Percentiles rank a stretch among this genome's conserved stretches.
Conservation (phyloP, 2,329 filamentous ascomycete genomes). For the Erysiphe pisi region DNA sequence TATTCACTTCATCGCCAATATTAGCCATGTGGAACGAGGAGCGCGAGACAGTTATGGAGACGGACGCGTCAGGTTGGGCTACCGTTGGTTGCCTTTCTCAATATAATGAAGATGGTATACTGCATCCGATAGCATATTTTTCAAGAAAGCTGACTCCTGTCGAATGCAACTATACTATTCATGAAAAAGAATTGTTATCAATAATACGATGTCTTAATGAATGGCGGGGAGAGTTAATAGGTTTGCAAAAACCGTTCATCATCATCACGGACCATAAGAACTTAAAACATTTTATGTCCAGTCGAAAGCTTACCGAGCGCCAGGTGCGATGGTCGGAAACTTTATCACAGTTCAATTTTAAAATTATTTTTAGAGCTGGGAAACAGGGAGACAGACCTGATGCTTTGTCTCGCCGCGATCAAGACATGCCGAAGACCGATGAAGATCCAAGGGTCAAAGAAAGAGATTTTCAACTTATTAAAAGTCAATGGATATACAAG, state of each 20-base stretch:
- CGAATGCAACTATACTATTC: slow-evolving; percentile 14
- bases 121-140: neutral
- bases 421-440: neutral
- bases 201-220: neutral
- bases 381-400: neutral
- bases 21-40: too few relatives aligned
- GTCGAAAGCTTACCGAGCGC: neutral
- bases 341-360: slow-evolving; percentile 4
- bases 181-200: neutral
- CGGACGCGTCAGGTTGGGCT: neutral
- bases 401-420: neutral
- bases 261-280: neutral
- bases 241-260: neutral
- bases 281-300: neutral
- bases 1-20: too few relatives aligned
- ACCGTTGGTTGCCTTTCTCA: neutral
- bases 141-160: neutral
- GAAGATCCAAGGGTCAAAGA: neutral
- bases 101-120: neutral
- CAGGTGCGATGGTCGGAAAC: neutral
- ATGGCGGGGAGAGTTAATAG: neutral
- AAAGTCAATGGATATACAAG: too few relatives aligned
- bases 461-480: neutral
- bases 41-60: too few relatives aligned
- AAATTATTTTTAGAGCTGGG: neutral